Base-by-base conservation (phyloP, 257 asterid genomes). In the Prunella vulgaris region DNA sequence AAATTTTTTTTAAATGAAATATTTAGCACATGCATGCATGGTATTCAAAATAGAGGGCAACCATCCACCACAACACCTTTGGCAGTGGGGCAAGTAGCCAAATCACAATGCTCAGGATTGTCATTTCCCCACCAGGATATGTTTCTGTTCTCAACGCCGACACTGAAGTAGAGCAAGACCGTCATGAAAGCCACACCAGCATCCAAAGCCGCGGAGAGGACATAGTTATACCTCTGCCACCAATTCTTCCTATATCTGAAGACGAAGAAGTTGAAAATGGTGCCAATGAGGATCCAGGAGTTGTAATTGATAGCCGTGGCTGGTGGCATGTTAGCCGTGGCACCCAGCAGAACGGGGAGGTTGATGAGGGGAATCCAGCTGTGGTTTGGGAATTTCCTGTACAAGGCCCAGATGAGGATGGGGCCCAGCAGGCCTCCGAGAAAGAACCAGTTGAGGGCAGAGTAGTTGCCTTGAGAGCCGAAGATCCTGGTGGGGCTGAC, bases 171-270 rank as follows among this genome's bases (percentile, higher is more conserved):
- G 28, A 89, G 79, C 25, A 89, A 35, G 27, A 89, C 89, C 0
- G 89, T 84, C 96, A 89, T 89, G 76, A 89, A 89, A 9, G 95
- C 96, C 3, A 89, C 86, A 6, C 96, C 96, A 0, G 92, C 96
- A 69, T 89, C 96, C 44, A 89, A 28, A 0, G 86, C 94, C 0
- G 94, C 96, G 0, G 94, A 87, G 1, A 89, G 90, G 14, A 89
- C 74, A 21, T 89, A 89, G 46, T 87, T 87, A 52, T 89, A 85
- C 79, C 88, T 85, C 70, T 82, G 87, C 96, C 96, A 89, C 96
- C 96, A 89, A 17, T 38, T 73, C 80, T 89, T 89, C 74, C 86
- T 21, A 20, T 89, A 85, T 56, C 89, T 71, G 28, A 79, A 89
- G n/a, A 89, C 80, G n/a, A 85, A 85, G 32, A 77, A 81, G 72